Percentiles rank a stretch among this genome's conserved stretches.
These are phyloP conservation scores for Pontederia paniculata DNA, from an alignment of 176 grass and related monocot species.

Conservation along the genomic window DNA sequence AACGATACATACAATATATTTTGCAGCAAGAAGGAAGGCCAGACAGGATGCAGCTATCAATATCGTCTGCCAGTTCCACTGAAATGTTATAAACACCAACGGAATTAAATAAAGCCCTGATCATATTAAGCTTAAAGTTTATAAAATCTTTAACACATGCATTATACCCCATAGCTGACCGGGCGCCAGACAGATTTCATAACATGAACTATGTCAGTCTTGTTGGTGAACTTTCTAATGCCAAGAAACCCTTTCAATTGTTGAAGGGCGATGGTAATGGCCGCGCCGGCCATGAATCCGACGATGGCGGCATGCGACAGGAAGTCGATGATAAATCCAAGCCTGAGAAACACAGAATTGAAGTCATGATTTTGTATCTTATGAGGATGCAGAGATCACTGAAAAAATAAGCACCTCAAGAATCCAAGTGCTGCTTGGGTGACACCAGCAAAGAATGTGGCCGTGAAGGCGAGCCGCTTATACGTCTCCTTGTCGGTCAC, in stretches of 20 bases:
- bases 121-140: too few species aligned
- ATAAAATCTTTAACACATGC: too few species aligned
- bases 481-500: slow-evolving; percentile 3
- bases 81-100: neutral
- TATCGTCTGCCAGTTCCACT: slow-evolving; percentile 17
- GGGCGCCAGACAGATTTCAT: slow-evolving; percentile 4
- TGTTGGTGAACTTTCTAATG: neutral
- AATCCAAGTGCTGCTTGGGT: slow-evolving; percentile 9
- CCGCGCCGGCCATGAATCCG: slow-evolving; percentile 10
- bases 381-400: too few species aligned
- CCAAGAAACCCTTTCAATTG: slow-evolving; percentile 13
- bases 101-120: neutral
- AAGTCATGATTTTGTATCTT: too few species aligned
- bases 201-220: slow-evolving; percentile 5
- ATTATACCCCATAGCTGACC: neutral
- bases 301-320: slow-evolving; percentile 7
- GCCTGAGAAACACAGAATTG: neutral
- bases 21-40: neutral
- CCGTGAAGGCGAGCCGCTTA: slow-evolving; percentile 1
- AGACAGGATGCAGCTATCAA: neutral
- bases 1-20: slow-evolving; percentile 6
- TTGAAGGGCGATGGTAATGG: slow-evolving; percentile 1
- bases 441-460: slow-evolving; percentile 13
- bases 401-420: slow-evolving; percentile 7
- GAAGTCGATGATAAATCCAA: slow-evolving; percentile 12